Base-by-base conservation (phyloP, 2,329 filamentous ascomycete species). In the Fusarium illudens region DNA sequence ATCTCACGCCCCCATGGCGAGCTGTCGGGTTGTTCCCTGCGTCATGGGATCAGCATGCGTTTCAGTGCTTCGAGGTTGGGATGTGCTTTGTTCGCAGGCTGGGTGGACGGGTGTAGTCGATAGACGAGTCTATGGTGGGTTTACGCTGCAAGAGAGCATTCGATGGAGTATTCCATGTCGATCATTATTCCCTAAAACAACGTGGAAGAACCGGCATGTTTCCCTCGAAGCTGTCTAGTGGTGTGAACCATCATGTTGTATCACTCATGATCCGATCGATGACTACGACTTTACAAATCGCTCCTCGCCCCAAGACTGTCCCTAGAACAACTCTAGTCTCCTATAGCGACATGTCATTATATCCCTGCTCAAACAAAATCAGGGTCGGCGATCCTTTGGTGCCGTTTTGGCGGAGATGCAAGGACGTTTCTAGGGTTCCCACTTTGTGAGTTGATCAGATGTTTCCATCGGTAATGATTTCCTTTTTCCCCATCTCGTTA, bases 1-100 rank as follows among this genome's bases (percentile, higher is more conserved):
- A 54, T 42, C 34, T 54, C 51, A 42, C 36, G 27, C 34, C 51
- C 58, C 42, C 33, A 57, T n/a, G 20, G 29, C 27, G 39, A 29
- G 19, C 20, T 57, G 61, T 30, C 50, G 53, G 62, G 63, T 52
- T 50, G 32, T 65, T 33, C 63, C 60, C 55, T 65, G 63, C 60
- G 12, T 29, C 27, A 19, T 54, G 20, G 32, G 30, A 22, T 20
- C 20, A 39, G 29, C 39, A 52, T 55, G 27, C 29, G 12, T 63
- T 65, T 63, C 59, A 60, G 59, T 46, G 25, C 58, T 22, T 30
- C 29, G 44, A 42, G 51, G 51, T 52, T 36, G 32, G n/a, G 51
- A 20, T 30, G 51, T 9, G 20, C 7, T 46, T 33, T 49, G 44
- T 32, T 10, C 44, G 30, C 44, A 30, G 27, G 19, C n/a, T 25